These are phyloP conservation scores for Plasmodium chabaudi DNA, from an alignment of 169 alveolate genomes.

Conservation along the genomic window DNA sequence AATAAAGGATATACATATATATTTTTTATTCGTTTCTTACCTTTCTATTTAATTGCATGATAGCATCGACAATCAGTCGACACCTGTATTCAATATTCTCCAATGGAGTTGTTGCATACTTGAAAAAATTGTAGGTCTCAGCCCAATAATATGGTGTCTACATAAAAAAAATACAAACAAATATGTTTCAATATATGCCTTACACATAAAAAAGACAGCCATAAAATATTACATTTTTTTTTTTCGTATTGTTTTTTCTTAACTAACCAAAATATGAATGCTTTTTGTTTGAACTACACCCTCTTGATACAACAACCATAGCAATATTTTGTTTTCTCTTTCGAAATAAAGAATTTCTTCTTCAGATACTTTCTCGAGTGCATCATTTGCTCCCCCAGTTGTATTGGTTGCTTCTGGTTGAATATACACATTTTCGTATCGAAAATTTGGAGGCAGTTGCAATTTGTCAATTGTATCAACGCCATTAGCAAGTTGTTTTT, in stretches of 20 bases:
- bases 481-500: slow-evolving; percentile 46
- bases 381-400: slow-evolving; percentile 28
- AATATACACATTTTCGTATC: slow-evolving; percentile 23
- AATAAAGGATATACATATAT: neutral
- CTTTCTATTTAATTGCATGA: slow-evolving; percentile 12
- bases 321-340: slow-evolving; percentile 50
- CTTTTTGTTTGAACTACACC: slow-evolving; percentile 68
- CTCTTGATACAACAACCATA: slow-evolving; percentile 60
- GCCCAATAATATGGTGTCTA: slow-evolving; percentile 71
- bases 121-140: slow-evolving; percentile 57
- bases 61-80: slow-evolving; percentile 54
- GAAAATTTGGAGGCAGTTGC: slow-evolving; percentile 38
- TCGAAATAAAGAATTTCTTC: slow-evolving; percentile 54
- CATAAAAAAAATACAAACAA: neutral
- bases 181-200: neutral
- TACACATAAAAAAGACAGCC: neutral
- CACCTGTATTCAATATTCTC: slow-evolving; percentile 60
- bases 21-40: neutral
- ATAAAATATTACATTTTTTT: neutral
- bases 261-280: slow-evolving; percentile 64
- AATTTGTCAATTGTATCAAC: slow-evolving; percentile 58
- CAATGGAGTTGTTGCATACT: slow-evolving; percentile 55
- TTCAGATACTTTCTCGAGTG: slow-evolving; percentile 13
- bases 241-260: neutral
- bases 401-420: neutral